Evolutionary conservation across 2,329 filamentous ascomycete genomes (phyloP).

Genomic region (Coccinonectria pachysandricola): DNA sequence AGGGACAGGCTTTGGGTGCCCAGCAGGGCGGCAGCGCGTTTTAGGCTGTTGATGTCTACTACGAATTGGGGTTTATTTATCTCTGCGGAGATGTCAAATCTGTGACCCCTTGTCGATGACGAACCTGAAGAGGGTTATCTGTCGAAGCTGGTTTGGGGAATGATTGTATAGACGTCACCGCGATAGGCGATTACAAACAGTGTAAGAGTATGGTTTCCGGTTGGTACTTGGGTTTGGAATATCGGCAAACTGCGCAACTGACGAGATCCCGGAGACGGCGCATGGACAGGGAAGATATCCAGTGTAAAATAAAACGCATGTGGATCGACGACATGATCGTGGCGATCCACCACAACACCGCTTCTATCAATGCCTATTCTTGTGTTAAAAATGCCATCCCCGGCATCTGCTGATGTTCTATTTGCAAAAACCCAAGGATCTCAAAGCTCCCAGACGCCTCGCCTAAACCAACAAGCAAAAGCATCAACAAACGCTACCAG

Average conservation of each 20-base stretch:
- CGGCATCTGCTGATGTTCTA: conserved; percentile 3
- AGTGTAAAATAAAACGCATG: conserved; percentile 18
- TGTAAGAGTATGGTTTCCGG: conserved; percentile 5
- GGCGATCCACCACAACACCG: conserved; percentile 8
- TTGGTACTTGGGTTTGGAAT: conserved; percentile 11
- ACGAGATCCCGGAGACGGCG: conserved; percentile 7
- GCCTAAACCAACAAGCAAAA: conserved; percentile 11
- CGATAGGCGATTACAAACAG: too few relatives aligned
- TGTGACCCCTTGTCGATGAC: too few relatives aligned
- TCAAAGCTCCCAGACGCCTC: conserved; percentile 4
- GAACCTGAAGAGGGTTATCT: too few relatives aligned
- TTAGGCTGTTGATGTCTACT: too few relatives aligned
- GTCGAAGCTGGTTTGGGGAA: too few relatives aligned
- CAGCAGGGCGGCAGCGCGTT: conserved; percentile 25
- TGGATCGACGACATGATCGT: conserved; percentile 12
- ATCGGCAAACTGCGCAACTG: conserved; percentile 10
- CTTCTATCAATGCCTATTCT: conserved; percentile 6
- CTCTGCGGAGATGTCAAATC: too few relatives aligned
- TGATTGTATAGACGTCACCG: too few relatives aligned
- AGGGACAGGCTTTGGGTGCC: conserved; percentile 58
- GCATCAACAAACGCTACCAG: conserved; percentile 1
- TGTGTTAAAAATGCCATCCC: conserved; percentile 2
- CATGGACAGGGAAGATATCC: conserved; percentile 7
- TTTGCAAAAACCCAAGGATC: conserved; percentile 7
- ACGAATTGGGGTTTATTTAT: too few relatives aligned